Base-by-base conservation (phyloP, 148 eudicot genomes). In the Selenicereus undatus region DNA sequence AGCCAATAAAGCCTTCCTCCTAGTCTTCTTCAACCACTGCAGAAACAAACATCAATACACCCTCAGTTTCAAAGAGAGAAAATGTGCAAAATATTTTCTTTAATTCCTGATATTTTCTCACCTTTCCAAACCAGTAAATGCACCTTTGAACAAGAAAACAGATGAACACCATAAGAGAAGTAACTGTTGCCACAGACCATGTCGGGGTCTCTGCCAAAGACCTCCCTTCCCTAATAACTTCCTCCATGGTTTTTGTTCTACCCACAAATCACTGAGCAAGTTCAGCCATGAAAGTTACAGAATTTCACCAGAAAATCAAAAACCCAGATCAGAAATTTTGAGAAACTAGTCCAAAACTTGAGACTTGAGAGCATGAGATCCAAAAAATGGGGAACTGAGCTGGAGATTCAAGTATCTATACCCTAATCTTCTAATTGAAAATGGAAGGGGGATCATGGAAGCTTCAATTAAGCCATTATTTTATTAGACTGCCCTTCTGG, bases 101-200 rank as follows among this genome's bases (percentile, higher is more conserved):
- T 4, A 32, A 11, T 30, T 69, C 0, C 30, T 78, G 16, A 18
- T 0, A 52, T 12, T 64, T 48, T 48, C 91, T 85, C 32, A 91
- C 99, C 91, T 87, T 96, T 80, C 99, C 99, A 81, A 96, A 96
- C 84, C 94, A 88, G 84, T 93, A 92, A 75, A 96, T 96, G 51
- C 91, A 92, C 82, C 98, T 82, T 83, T 96, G 92, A 20, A 89
- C 97, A 72, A 94, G 84, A 64, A 96, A 87, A 75, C 99, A 91
- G 45, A 94, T 88, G 81, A 96, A 96, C 48, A 96, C 97, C 99
- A 96, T 89, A 12, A 96, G 88, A 71, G 97, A 85, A 73, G 97
- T 94, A 62, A 94, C 98, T 18, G 99, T 83, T 74, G 99, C 99
- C 73, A 96, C 99, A 17, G 99, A 89, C 99, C 99, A 96, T 83